Conservation (phyloP, 441 rosid species). For the Breynia disticha region DNA sequence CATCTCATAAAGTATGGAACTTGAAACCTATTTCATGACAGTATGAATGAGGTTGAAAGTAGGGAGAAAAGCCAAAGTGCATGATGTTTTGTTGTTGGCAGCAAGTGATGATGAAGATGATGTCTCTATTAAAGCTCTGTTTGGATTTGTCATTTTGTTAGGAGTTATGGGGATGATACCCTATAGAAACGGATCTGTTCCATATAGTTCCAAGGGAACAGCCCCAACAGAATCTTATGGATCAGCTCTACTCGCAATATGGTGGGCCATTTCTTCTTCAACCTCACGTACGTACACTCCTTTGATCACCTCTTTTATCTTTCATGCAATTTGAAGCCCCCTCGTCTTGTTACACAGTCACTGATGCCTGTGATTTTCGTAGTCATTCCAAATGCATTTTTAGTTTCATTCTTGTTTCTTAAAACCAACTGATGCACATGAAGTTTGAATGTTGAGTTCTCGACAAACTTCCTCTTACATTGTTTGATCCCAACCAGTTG, state of each 20-base stretch:
- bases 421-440: slow-evolving; percentile 24
- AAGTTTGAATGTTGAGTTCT: slow-evolving; percentile 12
- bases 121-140: background rate
- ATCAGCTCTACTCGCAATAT: slow-evolving; percentile 27
- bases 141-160: slow-evolving; percentile 17
- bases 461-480: slow-evolving; percentile 9
- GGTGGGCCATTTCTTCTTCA: slow-evolving; percentile 20
- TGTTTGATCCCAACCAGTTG: slow-evolving; percentile 4
- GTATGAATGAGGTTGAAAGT: background rate
- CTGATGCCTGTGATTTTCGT: background rate
- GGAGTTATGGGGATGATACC: slow-evolving; percentile 15
- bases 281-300: background rate
- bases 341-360: no score
- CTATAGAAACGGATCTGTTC: slow-evolving; percentile 10
- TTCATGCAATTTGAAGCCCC: slow-evolving; percentile 6
- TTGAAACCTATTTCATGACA: background rate
- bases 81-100: background rate
- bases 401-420: slow-evolving; percentile 13
- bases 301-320: slow-evolving; percentile 2
- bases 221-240: slow-evolving; percentile 43
- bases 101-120: background rate
- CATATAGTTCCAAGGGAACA: slow-evolving; percentile 38
- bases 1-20: no score
- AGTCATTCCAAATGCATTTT: slow-evolving; percentile 28
- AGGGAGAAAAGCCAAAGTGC: background rate